Evolutionary conservation across 164 flowering plant genomes (phyloP).

Genomic region (Houttuynia cordata): DNA sequence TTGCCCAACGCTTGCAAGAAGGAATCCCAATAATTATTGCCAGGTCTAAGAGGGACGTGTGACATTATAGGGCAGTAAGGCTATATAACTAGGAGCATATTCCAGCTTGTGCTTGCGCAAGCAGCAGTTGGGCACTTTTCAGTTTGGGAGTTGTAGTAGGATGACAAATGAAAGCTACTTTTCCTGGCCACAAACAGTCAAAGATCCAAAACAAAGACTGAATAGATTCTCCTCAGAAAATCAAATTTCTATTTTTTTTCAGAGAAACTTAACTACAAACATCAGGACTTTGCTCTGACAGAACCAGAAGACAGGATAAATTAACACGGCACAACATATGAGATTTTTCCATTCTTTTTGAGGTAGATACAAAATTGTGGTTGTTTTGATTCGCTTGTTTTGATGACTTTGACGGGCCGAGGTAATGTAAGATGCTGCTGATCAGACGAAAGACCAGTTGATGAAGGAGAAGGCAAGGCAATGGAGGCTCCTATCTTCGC

Average conservation of each 20-base stretch:
- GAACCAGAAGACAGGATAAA: not conserved
- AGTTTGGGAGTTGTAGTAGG: not conserved
- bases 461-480: slow-evolving; percentile 77
- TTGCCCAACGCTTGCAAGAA: not conserved
- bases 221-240: not conserved
- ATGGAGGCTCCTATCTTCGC: slow-evolving; percentile 56
- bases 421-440: not conserved
- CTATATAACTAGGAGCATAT: no score
- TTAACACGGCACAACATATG: no score
- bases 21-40: not conserved
- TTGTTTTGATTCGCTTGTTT: not conserved
- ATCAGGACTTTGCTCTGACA: not conserved
- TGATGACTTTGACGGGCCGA: not conserved
- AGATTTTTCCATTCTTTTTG: no score
- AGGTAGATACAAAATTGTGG: slow-evolving; percentile 10
- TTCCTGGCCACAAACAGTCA: not conserved
- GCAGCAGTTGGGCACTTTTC: not conserved
- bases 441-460: slow-evolving; percentile 87
- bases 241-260: not conserved
- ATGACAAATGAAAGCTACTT: no score
- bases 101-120: not conserved
- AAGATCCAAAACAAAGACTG: not conserved
- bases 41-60: not conserved
- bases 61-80: no score
- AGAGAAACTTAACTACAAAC: not conserved